These are phyloP conservation scores for Penicillium bialowiezense DNA, from an alignment of 495 filamentous ascomycete species.

Conservation along the genomic window DNA sequence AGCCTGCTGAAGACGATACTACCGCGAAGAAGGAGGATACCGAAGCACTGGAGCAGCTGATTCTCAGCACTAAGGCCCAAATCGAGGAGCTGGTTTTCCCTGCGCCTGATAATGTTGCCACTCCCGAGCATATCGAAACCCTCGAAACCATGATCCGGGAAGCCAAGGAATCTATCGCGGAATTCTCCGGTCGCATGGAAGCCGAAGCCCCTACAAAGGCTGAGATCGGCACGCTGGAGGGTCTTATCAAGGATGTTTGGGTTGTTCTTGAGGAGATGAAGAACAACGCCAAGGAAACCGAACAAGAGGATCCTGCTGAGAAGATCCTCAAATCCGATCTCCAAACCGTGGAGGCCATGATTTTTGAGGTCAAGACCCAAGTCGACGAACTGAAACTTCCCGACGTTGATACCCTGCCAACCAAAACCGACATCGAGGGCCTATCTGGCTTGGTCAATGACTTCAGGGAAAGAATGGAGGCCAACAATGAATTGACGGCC, in stretches of 20 bases:
- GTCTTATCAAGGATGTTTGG: slow-evolving; percentile 72
- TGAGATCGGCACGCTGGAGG: slow-evolving; percentile 72
- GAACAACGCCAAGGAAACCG: slow-evolving; percentile 41
- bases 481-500: slow-evolving; percentile 67
- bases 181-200: slow-evolving; percentile 56
- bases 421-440: slow-evolving; percentile 59
- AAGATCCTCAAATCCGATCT: slow-evolving; percentile 75
- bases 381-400: slow-evolving; percentile 68
- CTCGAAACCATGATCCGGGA: slow-evolving; percentile 69
- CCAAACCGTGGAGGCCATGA: slow-evolving; percentile 71
- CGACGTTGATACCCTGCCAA: slow-evolving; percentile 60
- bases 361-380: slow-evolving; percentile 74
- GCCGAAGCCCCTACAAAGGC: slow-evolving; percentile 65
- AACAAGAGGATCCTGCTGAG: slow-evolving; percentile 59
- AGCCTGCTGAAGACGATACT: slow-evolving; percentile 23
- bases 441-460: slow-evolving; percentile 67
- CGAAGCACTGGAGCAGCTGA: slow-evolving; percentile 81
- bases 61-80: slow-evolving; percentile 78
- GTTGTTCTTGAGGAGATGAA: slow-evolving; percentile 74
- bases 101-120: slow-evolving; percentile 54
- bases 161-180: slow-evolving; percentile 65
- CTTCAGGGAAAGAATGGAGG: slow-evolving; percentile 65
- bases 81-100: slow-evolving; percentile 75
- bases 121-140: slow-evolving; percentile 71
- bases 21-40: slow-evolving; percentile 69